Base-by-base conservation (phyloP, 176 grass and related monocot species). In the Musa beccarii region DNA sequence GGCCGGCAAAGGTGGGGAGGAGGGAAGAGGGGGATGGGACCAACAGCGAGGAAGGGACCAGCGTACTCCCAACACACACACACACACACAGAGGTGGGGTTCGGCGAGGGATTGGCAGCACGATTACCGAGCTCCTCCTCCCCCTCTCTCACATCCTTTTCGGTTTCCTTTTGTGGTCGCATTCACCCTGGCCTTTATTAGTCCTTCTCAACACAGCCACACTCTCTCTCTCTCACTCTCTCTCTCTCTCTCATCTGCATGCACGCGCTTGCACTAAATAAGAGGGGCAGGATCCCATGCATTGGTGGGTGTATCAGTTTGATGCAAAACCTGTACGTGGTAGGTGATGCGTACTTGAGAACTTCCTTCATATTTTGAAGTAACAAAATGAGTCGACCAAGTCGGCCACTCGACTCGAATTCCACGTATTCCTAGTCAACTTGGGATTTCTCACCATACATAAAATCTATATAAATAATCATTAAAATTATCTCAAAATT, bases 111-210 rank as follows among this genome's bases (percentile, higher is more conserved):
- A 11, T 43, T 68, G 12, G 11, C 23, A n/a, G 19, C 59, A 19
- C 59, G 59, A 20, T 22, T 9, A 62, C 59, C 59, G 59, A 62
- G 17, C 59, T n/a, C 6, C 59, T n/a, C 8, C 59, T 22, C 1
- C 59, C 59, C 15, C n/a, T 21, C 59, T n/a, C 68, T 51, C 68
- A 14, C 68, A 9, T 11, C 5, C 17, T 70, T 8, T 17, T 71
- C 68, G 34, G 34, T 71, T 70, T 70, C 68, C 68, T 70, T 51
- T 49, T 51, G 68, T 50, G 68, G 49, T 50, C 15, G 68, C 68
- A 70, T 70, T 51, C 43, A 49, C 10, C 7, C 15, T 71, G 14
- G 17, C 4, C 28, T 51, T 51, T 66, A 24, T 51, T 66, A 24
- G 10, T 11, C 19, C 61, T 21, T 22, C n/a, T 10, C 19, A 10